phyloP scores from a whole-genome alignment of 1,139 yeast species.

The Kodamaea suecica region DNA sequence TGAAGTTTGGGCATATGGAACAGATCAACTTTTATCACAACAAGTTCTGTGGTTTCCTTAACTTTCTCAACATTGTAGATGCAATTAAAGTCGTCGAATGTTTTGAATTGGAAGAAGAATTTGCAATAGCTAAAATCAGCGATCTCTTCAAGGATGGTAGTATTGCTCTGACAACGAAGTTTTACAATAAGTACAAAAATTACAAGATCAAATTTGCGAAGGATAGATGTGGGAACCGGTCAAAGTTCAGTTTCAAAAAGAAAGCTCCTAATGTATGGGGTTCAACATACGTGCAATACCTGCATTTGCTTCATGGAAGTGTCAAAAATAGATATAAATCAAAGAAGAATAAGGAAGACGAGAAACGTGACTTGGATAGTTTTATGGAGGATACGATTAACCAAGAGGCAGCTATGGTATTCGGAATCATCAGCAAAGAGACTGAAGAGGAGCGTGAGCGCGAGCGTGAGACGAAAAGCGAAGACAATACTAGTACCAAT shows the following conservation, averaged over 20 bases:
- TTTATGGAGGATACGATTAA: conserved; percentile 26
- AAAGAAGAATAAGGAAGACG: conserved; percentile 12
- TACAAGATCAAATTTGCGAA: conserved; percentile 55
- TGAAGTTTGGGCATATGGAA: conserved; percentile 41
- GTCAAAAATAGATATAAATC: conserved; percentile 8
- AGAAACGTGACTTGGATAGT: conserved; percentile 11
- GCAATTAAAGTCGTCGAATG: conserved; percentile 17
- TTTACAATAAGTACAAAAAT: conserved; percentile 26
- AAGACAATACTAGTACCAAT: not conserved
- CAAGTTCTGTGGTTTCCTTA: conserved; percentile 46
- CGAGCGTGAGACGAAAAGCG: not conserved
- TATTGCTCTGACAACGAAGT: conserved; percentile 5
- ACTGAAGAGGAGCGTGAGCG: conserved; percentile 11
- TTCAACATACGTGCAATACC: conserved; percentile 17
- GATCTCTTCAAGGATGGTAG: conserved; percentile 9
- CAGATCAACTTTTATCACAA: conserved; percentile 47
- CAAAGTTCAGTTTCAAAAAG: conserved; percentile 42
- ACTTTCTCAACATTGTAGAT: conserved; percentile 40
- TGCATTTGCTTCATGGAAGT: conserved; percentile 15
- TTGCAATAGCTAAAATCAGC: conserved; percentile 10
- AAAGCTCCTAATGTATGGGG: conserved; percentile 17
- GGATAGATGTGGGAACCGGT: conserved; percentile 49
- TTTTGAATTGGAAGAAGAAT: conserved; percentile 12
- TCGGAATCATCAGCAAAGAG: conserved; percentile 38
- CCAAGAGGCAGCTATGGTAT: conserved; percentile 47